phyloP scores from a whole-genome alignment of 1,284 basidiomycete genomes.

The Omphalotus olearius region DNA sequence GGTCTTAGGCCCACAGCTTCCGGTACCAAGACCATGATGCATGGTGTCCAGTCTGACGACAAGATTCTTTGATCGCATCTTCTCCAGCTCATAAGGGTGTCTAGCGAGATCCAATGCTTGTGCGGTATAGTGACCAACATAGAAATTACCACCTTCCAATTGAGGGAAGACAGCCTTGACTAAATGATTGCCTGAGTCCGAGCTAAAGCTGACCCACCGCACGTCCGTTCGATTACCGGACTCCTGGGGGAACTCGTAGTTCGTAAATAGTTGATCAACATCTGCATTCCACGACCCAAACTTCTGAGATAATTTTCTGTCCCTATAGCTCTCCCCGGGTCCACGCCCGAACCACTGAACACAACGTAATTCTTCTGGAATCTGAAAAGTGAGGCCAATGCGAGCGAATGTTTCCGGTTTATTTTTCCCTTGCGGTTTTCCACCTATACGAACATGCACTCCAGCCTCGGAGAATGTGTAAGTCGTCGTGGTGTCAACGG shows the following conservation, averaged over 20 bases:
- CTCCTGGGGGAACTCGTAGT: slow-evolving; percentile 15
- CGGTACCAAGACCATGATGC: slow-evolving; percentile 14
- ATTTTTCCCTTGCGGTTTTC: slow-evolving; percentile 11
- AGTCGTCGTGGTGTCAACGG: slow-evolving; percentile 8
- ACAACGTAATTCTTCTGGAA: neutral
- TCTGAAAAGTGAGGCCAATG: slow-evolving; percentile 10
- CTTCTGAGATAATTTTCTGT: slow-evolving; percentile 11
- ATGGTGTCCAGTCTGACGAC: slow-evolving; percentile 11
- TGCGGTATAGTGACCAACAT: slow-evolving; percentile 7
- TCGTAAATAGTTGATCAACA: slow-evolving; percentile 10
- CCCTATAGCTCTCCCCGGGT: slow-evolving; percentile 11
- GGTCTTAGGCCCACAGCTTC: slow-evolving; percentile 12
- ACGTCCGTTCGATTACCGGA: slow-evolving; percentile 10
- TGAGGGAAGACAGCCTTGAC: slow-evolving; percentile 7
- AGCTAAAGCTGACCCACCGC: slow-evolving; percentile 10
- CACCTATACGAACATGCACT: slow-evolving; percentile 2
- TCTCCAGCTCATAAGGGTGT: slow-evolving; percentile 12
- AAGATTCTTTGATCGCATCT: neutral
- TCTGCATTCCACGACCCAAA: slow-evolving; percentile 12
- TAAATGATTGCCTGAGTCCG: neutral
- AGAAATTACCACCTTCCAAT: slow-evolving; percentile 6
- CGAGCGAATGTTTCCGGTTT: slow-evolving; percentile 9
- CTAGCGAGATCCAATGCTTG: slow-evolving; percentile 8
- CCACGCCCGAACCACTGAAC: slow-evolving; percentile 14
- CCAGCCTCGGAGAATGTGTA: slow-evolving; percentile 10